Evolutionary conservation across 2,329 filamentous ascomycete genomes (phyloP).

Genomic region (Exophiala alcalophila): DNA sequence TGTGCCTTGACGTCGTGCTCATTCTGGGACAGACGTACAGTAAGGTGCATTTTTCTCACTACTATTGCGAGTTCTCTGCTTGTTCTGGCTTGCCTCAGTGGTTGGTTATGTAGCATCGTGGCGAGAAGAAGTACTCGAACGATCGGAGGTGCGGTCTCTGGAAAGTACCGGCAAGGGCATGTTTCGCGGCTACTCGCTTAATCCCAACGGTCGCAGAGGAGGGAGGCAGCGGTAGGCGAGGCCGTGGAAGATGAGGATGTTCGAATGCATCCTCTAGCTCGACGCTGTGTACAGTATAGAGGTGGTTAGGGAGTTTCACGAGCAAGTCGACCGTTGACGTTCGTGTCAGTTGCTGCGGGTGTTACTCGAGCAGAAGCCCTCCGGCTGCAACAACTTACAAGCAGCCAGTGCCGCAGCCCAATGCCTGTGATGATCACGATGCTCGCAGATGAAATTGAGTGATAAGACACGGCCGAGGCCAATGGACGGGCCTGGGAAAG

Average conservation of each 20-base stretch:
- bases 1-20: too few species aligned
- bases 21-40: too few species aligned
- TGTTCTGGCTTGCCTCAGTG: too few species aligned
- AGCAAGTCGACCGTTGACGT: conserved; percentile 1
- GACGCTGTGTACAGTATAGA: too few species aligned
- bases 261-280: conserved; percentile 7
- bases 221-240: conserved; percentile 1
- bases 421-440: conserved; percentile 24
- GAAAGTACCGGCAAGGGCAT: neutral
- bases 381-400: neutral
- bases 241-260: conserved; percentile 4
- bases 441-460: conserved; percentile 17
- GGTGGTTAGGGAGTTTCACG: neutral
- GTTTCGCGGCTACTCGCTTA: conserved; percentile 18
- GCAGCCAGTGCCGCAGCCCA: too few species aligned
- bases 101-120: too few species aligned
- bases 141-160: too few species aligned
- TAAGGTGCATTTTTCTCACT: too few species aligned
- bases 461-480: conserved; percentile 19
- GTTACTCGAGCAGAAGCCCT: conserved; percentile 1
- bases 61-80: too few species aligned
- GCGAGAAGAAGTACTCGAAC: too few species aligned
- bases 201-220: neutral
- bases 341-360: neutral
- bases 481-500: conserved; percentile 10